These are phyloP conservation scores for Quercus suber DNA, from an alignment of 306 rosid genomes.

Conservation along the genomic window DNA sequence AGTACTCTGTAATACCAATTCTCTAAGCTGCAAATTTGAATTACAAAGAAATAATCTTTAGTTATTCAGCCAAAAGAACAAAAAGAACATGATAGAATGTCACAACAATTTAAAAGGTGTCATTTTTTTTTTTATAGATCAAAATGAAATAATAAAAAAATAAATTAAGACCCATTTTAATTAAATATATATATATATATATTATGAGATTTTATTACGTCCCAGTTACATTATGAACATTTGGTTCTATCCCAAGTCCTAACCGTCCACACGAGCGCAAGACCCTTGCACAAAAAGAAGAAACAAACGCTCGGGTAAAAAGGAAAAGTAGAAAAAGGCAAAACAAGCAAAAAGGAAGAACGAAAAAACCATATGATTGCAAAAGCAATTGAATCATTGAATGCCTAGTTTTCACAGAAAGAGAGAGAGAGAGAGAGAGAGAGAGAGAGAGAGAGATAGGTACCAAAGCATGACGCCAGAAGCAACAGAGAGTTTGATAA, in stretches of 20 bases:
- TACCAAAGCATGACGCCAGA: conserved; percentile 83
- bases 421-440: not conserved
- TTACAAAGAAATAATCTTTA: not conserved
- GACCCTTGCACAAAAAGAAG: no score
- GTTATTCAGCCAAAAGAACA: no score
- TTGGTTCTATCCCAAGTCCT: not conserved
- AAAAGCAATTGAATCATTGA: not conserved
- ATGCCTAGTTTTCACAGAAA: not conserved
- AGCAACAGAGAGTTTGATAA: conserved; percentile 62
- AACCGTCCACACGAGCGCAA: no score
- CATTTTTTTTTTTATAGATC: no score
- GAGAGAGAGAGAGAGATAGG: not conserved
- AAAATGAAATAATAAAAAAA: not conserved
- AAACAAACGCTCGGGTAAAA: not conserved
- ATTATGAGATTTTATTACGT: no score
- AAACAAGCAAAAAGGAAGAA: no score
- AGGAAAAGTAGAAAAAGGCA: not conserved
- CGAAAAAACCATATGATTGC: no score
- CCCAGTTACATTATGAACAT: not conserved
- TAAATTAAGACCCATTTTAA: no score
- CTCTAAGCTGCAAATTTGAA: conserved; percentile 55
- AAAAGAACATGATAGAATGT: no score
- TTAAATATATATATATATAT: no score
- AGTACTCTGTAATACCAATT: conserved; percentile 83
- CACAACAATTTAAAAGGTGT: no score